These are phyloP conservation scores for Durio zibethinus DNA, from an alignment of 345 rosid genomes.

Conservation along the genomic window DNA sequence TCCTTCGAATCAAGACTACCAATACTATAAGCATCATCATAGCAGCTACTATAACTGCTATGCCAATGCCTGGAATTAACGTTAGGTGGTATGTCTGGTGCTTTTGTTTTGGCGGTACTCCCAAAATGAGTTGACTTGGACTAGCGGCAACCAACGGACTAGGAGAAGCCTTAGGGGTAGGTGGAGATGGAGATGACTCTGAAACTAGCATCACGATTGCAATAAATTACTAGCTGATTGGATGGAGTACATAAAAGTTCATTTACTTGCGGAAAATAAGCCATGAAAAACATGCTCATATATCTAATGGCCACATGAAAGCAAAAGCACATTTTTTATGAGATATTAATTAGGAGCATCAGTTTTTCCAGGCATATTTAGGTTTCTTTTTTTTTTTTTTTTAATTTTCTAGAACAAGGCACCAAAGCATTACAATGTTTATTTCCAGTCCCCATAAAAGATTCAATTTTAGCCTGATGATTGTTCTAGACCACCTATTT, in stretches of 20 bases:
- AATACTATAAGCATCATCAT: constrained; percentile 55
- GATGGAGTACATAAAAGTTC: constrained; percentile 8
- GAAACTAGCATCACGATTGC: constrained; percentile 30
- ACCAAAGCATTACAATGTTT: background rate
- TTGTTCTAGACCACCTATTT: background rate
- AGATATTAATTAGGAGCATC: background rate
- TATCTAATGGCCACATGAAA: background rate
- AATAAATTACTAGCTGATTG: background rate
- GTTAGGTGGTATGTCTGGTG: constrained; percentile 65
- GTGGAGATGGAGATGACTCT: constrained; percentile 44
- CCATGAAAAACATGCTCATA: background rate
- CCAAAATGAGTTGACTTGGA: constrained; percentile 55
- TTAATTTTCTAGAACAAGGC: background rate
- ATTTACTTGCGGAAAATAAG: background rate
- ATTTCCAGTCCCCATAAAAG: background rate
- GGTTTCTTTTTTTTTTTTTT: background rate
- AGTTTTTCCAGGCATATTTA: background rate
- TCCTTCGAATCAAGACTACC: constrained; percentile 65
- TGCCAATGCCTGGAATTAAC: constrained; percentile 58
- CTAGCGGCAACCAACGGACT: constrained; percentile 57
- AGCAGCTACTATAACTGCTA: constrained; percentile 60
- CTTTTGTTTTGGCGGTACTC: constrained; percentile 34
- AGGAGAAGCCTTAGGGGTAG: constrained; percentile 52
- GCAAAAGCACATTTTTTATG: constrained; percentile 1
- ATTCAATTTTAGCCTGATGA: background rate